A percentile compares a stretch with the other conserved stretches of the same genome.
Conservation (phyloP, 1,284 basidiomycete species). For the Ustilago loliicola region DNA sequence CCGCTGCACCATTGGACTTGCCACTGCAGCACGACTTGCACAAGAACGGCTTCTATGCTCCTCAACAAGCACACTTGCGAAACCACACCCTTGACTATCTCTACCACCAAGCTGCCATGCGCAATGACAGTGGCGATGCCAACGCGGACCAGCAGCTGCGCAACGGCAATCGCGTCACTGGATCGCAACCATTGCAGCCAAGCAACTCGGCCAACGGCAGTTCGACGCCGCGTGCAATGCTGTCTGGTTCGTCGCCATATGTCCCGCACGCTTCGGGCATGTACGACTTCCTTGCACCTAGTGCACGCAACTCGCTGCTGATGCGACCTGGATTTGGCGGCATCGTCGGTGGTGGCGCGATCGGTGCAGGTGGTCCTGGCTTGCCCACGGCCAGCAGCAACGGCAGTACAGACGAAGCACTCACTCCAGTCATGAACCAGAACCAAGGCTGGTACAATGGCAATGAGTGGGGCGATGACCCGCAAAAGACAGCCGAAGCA, state of each 20-base stretch:
- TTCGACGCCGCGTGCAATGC: constrained; percentile 38
- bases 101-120: constrained; percentile 36
- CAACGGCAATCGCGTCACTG: constrained; percentile 17
- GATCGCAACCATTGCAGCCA: constrained; percentile 37
- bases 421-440: constrained; percentile 51
- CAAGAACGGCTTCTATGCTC: constrained; percentile 51
- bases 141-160: constrained; percentile 19
- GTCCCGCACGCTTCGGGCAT: constrained; percentile 46
- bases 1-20: constrained; percentile 57
- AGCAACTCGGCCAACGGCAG: constrained; percentile 43
- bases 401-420: constrained; percentile 49
- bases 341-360: background rate
- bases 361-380: constrained; percentile 4
- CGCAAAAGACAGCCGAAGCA: constrained; percentile 53
- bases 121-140: constrained; percentile 20
- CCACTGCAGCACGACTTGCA: constrained; percentile 50
- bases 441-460: constrained; percentile 44
- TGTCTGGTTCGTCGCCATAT: constrained; percentile 43
- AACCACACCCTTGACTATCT: constrained; percentile 55
- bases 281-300: constrained; percentile 50
- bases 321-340: constrained; percentile 30
- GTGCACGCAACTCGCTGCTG: constrained; percentile 49
- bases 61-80: constrained; percentile 42
- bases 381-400: constrained; percentile 48
- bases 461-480: constrained; percentile 54